A percentile compares a stretch with the other conserved stretches of the same genome.
Evolutionary conservation across 2,329 filamentous ascomycete species (phyloP).

Genomic region (Aureobasidium namibiae): DNA sequence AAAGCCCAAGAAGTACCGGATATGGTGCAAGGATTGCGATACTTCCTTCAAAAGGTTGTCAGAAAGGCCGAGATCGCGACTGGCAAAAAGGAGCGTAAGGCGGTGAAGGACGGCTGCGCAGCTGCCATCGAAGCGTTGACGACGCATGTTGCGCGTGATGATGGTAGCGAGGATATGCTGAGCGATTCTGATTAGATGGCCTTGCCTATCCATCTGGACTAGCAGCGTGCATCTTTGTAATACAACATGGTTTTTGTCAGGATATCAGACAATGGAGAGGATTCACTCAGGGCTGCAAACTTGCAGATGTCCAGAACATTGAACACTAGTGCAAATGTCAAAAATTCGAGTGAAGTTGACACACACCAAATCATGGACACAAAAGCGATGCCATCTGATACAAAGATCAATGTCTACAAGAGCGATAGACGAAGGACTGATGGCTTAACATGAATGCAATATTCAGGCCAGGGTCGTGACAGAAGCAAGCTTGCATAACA

Average conservation of each 20-base stretch:
- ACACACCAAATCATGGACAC: too few species aligned
- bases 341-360: too few species aligned
- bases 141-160: slow-evolving; percentile 11
- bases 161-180: slow-evolving; percentile 7
- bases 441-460: not conserved
- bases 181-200: slow-evolving; percentile 5
- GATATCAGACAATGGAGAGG: too few species aligned
- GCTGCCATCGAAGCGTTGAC: slow-evolving; percentile 20
- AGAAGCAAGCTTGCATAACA: not conserved
- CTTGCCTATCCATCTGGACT: too few species aligned
- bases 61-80: slow-evolving; percentile 51
- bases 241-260: not conserved
- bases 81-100: slow-evolving; percentile 43
- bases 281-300: too few species aligned
- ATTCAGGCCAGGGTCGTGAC: not conserved
- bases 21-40: slow-evolving; percentile 66
- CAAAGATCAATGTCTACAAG: not conserved
- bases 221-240: not conserved
- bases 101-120: slow-evolving; percentile 38
- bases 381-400: too few species aligned
- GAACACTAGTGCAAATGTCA: too few species aligned
- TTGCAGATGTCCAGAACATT: too few species aligned
- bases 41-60: slow-evolving; percentile 70
- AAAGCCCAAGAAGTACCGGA: slow-evolving; percentile 56
- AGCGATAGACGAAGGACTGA: not conserved